Conservation (phyloP, 345 rosid genomes). For the Draba incana region DNA sequence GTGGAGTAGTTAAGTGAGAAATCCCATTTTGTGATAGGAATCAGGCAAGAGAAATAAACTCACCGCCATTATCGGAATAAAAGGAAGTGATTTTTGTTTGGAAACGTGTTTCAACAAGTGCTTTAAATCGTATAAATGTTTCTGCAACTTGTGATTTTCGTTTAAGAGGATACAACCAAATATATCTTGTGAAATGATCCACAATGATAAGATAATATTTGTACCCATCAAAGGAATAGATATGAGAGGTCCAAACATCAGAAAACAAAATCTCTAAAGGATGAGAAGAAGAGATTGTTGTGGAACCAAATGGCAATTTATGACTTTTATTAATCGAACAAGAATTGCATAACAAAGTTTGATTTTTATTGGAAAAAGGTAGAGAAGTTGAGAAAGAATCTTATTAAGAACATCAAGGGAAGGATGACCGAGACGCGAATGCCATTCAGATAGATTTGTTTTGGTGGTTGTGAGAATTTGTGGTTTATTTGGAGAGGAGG, state of each 20-base stretch:
- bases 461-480: background rate
- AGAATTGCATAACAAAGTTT: too few species aligned
- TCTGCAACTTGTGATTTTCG: background rate
- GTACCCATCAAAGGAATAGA: background rate
- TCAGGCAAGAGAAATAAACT: background rate
- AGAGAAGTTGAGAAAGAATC: too few species aligned
- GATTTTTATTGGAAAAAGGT: too few species aligned
- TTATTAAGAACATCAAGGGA: background rate
- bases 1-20: background rate
- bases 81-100: background rate
- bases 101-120: background rate
- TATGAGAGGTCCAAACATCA: too few species aligned
- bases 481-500: too few species aligned
- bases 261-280: too few species aligned
- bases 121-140: background rate
- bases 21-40: background rate
- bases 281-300: background rate
- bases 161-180: background rate
- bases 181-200: background rate
- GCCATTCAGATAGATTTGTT: background rate
- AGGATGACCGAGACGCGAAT: background rate
- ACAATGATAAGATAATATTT: background rate
- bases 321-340: background rate
- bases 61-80: background rate
- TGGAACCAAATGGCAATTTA: background rate